Evolutionary conservation across 2,329 filamentous ascomycete species (phyloP).

Genomic region (Colletotrichum horii): DNA sequence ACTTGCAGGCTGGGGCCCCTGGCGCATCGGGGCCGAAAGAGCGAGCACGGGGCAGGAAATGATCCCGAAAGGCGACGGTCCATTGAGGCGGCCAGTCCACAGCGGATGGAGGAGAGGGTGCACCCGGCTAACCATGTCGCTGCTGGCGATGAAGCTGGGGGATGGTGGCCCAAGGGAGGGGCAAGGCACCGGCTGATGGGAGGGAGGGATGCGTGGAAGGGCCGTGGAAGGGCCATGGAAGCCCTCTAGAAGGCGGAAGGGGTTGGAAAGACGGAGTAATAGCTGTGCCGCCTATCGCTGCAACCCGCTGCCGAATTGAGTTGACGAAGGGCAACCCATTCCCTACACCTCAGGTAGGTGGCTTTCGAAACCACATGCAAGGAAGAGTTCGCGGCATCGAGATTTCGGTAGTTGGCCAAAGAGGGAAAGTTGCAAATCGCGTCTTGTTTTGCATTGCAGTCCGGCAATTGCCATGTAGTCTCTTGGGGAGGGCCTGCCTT

Average conservation of each 20-base stretch:
- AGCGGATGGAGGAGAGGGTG: slow-evolving; percentile 10
- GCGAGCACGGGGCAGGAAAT: background rate
- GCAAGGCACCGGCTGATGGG: background rate
- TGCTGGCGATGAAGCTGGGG: slow-evolving; percentile 3
- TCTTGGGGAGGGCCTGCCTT: background rate
- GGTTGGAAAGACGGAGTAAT: background rate
- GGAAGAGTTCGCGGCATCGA: background rate
- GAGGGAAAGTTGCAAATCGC: background rate
- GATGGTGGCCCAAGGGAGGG: background rate
- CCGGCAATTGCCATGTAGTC: background rate
- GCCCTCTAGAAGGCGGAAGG: background rate
- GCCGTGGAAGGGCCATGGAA: slow-evolving; percentile 7
- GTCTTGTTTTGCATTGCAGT: background rate
- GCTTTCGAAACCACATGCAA: background rate
- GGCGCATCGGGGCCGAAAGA: background rate
- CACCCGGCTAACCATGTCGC: slow-evolving; percentile 9
- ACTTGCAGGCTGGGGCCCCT: slow-evolving; percentile 9
- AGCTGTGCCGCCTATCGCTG: background rate
- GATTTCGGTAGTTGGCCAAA: background rate
- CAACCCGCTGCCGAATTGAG: background rate
- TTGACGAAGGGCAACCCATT: background rate
- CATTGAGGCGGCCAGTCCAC: background rate
- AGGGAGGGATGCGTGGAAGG: slow-evolving; percentile 5
- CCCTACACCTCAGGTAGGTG: background rate
- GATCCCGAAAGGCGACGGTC: background rate